Evolutionary conservation across 2,329 filamentous ascomycete genomes (phyloP).

Genomic region (Cadophora luteo-olivacea): DNA sequence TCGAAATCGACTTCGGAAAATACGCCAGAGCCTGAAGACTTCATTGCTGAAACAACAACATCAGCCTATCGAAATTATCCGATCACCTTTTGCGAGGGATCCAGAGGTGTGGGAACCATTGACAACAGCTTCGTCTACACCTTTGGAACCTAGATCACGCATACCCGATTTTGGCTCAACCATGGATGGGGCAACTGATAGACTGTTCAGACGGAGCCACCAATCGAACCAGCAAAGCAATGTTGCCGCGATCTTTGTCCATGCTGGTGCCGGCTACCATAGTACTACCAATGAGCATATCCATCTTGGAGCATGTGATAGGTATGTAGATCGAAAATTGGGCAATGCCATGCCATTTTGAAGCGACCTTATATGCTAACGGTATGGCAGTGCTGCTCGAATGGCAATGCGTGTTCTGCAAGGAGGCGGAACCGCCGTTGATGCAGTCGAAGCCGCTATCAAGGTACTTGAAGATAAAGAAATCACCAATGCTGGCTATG

Average conservation of each 20-base stretch:
- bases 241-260: constrained; percentile 85
- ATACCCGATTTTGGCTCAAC: constrained; percentile 4
- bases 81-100: constrained; percentile 28
- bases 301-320: constrained; percentile 85
- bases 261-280: constrained; percentile 94
- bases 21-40: constrained; percentile 30
- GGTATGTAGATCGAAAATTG: constrained; percentile 63
- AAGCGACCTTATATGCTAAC: constrained; percentile 20
- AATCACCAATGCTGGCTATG: constrained; percentile 95
- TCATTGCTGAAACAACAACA: constrained; percentile 31
- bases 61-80: constrained; percentile 22
- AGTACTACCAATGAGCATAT: constrained; percentile 83
- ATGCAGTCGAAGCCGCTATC: constrained; percentile 90
- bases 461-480: constrained; percentile 89
- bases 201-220: constrained; percentile 31
- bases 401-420: constrained; percentile 83
- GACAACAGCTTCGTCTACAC: not conserved
- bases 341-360: not conserved
- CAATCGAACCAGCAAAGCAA: constrained; percentile 29
- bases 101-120: constrained; percentile 24
- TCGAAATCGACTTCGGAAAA: constrained; percentile 31
- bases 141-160: not conserved
- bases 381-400: constrained; percentile 71
- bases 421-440: constrained; percentile 78
- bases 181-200: constrained; percentile 43